Evolutionary conservation across 345 rosid genomes (phyloP).

Genomic region (Physaria fendleri): DNA sequence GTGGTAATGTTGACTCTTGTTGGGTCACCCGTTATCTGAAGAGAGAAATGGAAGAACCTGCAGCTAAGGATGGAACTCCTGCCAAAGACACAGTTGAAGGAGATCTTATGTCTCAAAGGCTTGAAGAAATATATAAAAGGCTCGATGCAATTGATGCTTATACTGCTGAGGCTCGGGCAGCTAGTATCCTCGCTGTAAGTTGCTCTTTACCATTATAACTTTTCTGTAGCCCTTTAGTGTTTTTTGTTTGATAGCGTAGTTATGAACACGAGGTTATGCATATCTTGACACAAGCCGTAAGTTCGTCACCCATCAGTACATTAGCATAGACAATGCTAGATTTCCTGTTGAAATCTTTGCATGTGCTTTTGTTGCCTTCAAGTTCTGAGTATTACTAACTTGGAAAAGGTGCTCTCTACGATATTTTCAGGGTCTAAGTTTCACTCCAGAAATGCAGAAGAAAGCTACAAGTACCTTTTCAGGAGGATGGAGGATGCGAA

Average conservation of each 20-base stretch:
- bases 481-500: slow-evolving; percentile 99
- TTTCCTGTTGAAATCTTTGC: slow-evolving; percentile 8
- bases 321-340: not conserved
- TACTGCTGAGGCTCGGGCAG: slow-evolving; percentile 94
- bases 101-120: slow-evolving; percentile 62
- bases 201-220: not conserved
- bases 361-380: slow-evolving; percentile 11
- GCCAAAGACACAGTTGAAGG: slow-evolving; percentile 44
- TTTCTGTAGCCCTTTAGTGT: not conserved
- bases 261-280: not conserved
- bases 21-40: slow-evolving; percentile 32
- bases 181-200: slow-evolving; percentile 93
- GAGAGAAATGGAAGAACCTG: slow-evolving; percentile 57
- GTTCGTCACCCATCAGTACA: slow-evolving; percentile 8
- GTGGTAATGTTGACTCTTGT: slow-evolving; percentile 24
- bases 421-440: slow-evolving; percentile 85
- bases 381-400: not conserved
- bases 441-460: slow-evolving; percentile 87
- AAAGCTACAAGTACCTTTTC: slow-evolving; percentile 83
- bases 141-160: slow-evolving; percentile 88
- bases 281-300: slow-evolving; percentile 10
- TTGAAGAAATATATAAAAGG: slow-evolving; percentile 88
- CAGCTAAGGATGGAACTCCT: slow-evolving; percentile 40
- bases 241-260: not conserved
- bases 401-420: not conserved